phyloP scores from a whole-genome alignment of 441 rosid genomes.

The Bocquillonia castaneifolia region DNA sequence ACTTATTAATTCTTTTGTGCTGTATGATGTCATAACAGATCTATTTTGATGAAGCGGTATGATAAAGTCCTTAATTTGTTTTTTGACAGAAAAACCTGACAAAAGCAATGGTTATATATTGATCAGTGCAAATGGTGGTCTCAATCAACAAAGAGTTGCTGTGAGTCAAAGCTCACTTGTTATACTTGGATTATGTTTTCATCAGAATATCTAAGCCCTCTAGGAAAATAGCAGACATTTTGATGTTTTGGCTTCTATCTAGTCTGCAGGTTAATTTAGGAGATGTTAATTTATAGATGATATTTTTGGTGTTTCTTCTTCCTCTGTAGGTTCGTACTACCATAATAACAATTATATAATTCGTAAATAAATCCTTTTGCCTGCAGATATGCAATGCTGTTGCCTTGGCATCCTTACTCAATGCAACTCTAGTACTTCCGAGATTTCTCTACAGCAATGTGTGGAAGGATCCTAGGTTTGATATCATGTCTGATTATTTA shows the following conservation, averaged over 20 bases:
- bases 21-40: not conserved
- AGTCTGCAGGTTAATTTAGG: not conserved
- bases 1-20: not conserved
- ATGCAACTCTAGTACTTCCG: constrained; percentile 73
- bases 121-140: constrained; percentile 92
- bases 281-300: not conserved
- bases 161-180: constrained; percentile 41
- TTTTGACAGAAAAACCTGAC: constrained; percentile 41
- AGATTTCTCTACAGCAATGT: constrained; percentile 89
- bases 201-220: not conserved
- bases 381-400: constrained; percentile 86
- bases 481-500: constrained; percentile 9
- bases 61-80: constrained; percentile 20
- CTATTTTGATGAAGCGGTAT: not conserved
- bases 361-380: constrained; percentile 11
- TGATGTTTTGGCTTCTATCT: not conserved
- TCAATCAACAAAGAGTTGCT: constrained; percentile 92
- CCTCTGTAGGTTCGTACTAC: not conserved
- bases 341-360: constrained; percentile 4
- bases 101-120: constrained; percentile 60
- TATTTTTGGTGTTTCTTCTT: not conserved
- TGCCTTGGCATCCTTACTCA: constrained; percentile 69
- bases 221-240: not conserved
- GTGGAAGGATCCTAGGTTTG: constrained; percentile 93
- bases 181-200: not conserved